phyloP scores from a whole-genome alignment of 164 flowering plant species.

The Vitis rotundifolia region DNA sequence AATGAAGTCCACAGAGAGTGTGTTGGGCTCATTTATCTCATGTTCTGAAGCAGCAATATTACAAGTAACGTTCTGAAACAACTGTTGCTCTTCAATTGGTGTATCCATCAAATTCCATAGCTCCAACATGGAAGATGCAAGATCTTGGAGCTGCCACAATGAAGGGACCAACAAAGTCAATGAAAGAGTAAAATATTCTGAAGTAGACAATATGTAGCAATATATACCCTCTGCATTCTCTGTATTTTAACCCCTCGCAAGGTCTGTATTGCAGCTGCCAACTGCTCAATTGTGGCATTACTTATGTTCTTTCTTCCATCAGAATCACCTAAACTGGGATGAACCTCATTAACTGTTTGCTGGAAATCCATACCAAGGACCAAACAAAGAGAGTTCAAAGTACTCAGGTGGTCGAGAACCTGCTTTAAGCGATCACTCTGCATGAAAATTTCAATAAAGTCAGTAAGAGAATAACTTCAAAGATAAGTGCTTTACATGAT shows the following conservation, averaged over 20 bases:
- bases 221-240: slow-evolving; percentile 56
- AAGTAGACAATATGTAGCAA: too few species aligned
- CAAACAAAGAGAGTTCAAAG: slow-evolving; percentile 39
- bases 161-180: background rate
- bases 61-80: slow-evolving; percentile 76
- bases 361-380: slow-evolving; percentile 60
- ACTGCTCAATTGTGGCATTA: slow-evolving; percentile 37
- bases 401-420: slow-evolving; percentile 35
- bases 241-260: slow-evolving; percentile 55
- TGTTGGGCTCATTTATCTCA: slow-evolving; percentile 77
- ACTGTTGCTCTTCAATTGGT: slow-evolving; percentile 83
- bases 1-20: slow-evolving; percentile 67
- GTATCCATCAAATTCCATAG: slow-evolving; percentile 97
- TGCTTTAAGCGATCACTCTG: slow-evolving; percentile 58
- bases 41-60: slow-evolving; percentile 82
- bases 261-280: slow-evolving; percentile 36
- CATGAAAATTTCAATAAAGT: slow-evolving; percentile 8
- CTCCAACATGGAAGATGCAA: slow-evolving; percentile 81
- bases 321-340: slow-evolving; percentile 38
- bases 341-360: slow-evolving; percentile 31
- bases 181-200: background rate
- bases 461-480: background rate
- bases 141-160: slow-evolving; percentile 78
- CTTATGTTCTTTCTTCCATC: slow-evolving; percentile 37
- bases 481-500: background rate